Percentiles rank a stretch among this genome's conserved stretches.
phyloP scores from a whole-genome alignment of 2,329 filamentous ascomycete genomes.

The Meredithiella fracta region DNA sequence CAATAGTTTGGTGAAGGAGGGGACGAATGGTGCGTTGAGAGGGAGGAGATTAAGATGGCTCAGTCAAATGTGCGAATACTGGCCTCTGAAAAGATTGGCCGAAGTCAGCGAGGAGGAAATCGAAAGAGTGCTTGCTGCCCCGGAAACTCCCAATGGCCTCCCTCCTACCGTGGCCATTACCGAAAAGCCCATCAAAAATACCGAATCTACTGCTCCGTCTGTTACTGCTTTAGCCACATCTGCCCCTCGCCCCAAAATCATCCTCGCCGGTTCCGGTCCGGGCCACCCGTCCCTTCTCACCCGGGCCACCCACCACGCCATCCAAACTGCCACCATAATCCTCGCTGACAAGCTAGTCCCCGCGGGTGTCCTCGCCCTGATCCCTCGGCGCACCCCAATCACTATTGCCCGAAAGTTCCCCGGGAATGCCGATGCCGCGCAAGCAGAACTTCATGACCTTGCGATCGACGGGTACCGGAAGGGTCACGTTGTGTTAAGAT shows the following conservation, averaged over 20 bases:
- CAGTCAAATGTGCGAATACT: constrained; percentile 94
- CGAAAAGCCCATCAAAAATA: neutral
- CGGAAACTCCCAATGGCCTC: constrained; percentile 23
- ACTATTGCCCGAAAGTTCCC: constrained; percentile 95
- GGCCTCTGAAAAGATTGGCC: constrained; percentile 73
- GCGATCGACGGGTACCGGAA: constrained; percentile 48
- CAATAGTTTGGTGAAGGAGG: constrained; percentile 63
- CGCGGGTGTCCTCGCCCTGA: constrained; percentile 67
- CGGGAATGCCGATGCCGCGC: constrained; percentile 84
- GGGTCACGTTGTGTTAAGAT: constrained; percentile 66
- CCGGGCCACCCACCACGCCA: constrained; percentile 60
- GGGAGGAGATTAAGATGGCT: constrained; percentile 82
- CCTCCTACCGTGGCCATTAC: constrained; percentile 7
- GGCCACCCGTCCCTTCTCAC: constrained; percentile 88
- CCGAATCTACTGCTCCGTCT: constrained; percentile 15
- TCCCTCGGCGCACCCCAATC: constrained; percentile 76
- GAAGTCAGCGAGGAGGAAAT: constrained; percentile 67
- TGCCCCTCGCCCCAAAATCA: constrained; percentile 58
- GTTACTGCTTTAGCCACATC: neutral
- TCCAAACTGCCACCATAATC: constrained; percentile 58
- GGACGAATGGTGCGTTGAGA: constrained; percentile 57
- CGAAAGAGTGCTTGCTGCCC: constrained; percentile 57
- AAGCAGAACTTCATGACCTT: constrained; percentile 70
- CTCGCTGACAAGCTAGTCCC: constrained; percentile 79
- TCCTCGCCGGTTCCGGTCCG: constrained; percentile 81